A percentile compares a stretch with the other conserved stretches of the same genome.
Conservation (phyloP, 495 filamentous ascomycete genomes). For the Penicillium soppii region DNA sequence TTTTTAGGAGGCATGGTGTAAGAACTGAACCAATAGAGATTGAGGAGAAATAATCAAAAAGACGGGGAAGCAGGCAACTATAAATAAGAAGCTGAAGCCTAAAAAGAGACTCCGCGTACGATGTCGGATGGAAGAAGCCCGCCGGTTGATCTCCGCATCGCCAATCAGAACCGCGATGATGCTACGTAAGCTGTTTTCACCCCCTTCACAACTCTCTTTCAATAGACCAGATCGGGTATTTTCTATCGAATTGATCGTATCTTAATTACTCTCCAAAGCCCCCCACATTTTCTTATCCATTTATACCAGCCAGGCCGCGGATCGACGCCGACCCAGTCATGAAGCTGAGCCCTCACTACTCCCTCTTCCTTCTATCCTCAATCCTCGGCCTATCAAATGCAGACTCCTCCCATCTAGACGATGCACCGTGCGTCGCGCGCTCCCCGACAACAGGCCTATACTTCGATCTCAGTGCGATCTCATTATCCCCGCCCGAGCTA, state of each 20-base stretch:
- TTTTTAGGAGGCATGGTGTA: slow-evolving; percentile 31
- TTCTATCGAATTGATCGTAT: not conserved
- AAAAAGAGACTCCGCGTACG: slow-evolving; percentile 16
- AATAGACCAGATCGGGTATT: not conserved
- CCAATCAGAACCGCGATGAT: not conserved
- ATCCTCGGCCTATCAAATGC: slow-evolving; percentile 20
- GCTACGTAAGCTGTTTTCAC: slow-evolving; percentile 20
- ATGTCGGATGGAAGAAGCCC: slow-evolving; percentile 19
- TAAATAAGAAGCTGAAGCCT: slow-evolving; percentile 11
- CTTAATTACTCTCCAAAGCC: not conserved
- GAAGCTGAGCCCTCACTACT: slow-evolving; percentile 24
- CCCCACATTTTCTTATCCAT: slow-evolving; percentile 8
- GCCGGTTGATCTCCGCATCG: slow-evolving; percentile 18
- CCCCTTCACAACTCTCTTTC: slow-evolving; percentile 5
- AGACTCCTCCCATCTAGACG: slow-evolving; percentile 27
- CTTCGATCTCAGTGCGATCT: slow-evolving; percentile 84
- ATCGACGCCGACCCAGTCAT: slow-evolving; percentile 8
- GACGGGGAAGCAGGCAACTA: not conserved
- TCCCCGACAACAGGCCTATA: slow-evolving; percentile 73
- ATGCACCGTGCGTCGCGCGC: slow-evolving; percentile 71
- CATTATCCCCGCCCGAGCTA: slow-evolving; percentile 49
- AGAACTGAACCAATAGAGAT: not conserved
- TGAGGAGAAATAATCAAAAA: slow-evolving; percentile 1
- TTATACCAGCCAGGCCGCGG: not conserved
- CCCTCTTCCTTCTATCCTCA: slow-evolving; percentile 18